Percentiles rank a stretch among this genome's conserved stretches.
These are phyloP conservation scores for Escallonia herrerae DNA, from an alignment of 129 eudicot species.

Conservation along the genomic window DNA sequence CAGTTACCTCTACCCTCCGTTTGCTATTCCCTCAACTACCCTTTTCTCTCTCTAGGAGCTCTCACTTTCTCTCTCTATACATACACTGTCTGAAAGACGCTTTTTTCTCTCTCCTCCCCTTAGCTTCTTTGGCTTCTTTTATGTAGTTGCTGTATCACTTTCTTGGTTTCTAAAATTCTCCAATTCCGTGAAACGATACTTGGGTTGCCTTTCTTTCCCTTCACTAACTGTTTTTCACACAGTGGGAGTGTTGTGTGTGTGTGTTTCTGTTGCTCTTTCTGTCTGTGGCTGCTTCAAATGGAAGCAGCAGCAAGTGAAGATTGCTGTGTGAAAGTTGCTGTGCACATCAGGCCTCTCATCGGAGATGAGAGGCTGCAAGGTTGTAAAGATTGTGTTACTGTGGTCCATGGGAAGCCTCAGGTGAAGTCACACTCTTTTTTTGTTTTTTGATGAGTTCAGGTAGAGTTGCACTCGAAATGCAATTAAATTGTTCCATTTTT, in stretches of 20 bases:
- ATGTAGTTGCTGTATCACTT: constrained; percentile 54
- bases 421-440: constrained; percentile 24
- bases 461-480: too few species aligned
- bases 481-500: too few species aligned
- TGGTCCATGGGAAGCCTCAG: constrained; percentile 86
- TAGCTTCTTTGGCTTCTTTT: constrained; percentile 13
- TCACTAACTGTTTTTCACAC: constrained; percentile 8
- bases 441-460: background rate
- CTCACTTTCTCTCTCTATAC: background rate
- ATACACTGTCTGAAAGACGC: constrained; percentile 13
- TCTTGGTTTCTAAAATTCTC: constrained; percentile 41
- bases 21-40: constrained; percentile 33
- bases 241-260: background rate
- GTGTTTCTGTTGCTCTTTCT: constrained; percentile 6
- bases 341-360: constrained; percentile 81
- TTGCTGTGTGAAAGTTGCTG: constrained; percentile 94
- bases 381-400: constrained; percentile 81
- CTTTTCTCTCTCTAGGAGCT: constrained; percentile 16
- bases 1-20: constrained; percentile 4
- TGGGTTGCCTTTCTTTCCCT: constrained; percentile 9
- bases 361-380: constrained; percentile 93
- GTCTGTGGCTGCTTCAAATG: constrained; percentile 27
- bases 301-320: constrained; percentile 61
- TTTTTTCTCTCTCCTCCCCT: background rate
- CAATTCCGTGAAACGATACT: constrained; percentile 15